Base-by-base conservation (phyloP, 2,329 filamentous ascomycete species). In the Cladosporium sp. region DNA sequence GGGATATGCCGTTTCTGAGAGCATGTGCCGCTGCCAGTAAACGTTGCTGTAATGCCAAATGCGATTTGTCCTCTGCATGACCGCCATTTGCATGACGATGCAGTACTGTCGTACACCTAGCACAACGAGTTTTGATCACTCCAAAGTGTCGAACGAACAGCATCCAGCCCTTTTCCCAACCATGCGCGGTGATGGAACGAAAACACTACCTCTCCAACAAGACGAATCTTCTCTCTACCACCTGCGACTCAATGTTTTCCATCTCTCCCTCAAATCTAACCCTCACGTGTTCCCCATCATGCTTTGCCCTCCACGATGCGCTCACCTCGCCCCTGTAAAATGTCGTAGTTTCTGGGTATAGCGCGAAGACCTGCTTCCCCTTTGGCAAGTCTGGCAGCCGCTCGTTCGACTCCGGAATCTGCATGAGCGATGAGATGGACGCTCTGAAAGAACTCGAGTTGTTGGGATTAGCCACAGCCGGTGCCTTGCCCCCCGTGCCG, bases 281-380 rank as follows among this genome's bases (percentile, higher is more conserved):
- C 40, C 63, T 57, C 49, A 61, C 55, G 52, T 66, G 54, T 53
- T 57, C 59, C 63, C 65, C 28, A 28, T 65, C 66, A 10, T 33
- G 16, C 54, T 70, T 70, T 7, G 63, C 64, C 22, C 60, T 66
- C 72, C 74, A 76, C 6, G 62, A 60, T 8, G 68, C 67, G 9
- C 70, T 72, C 4, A 77, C 74, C 57, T 77, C 74, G 1, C 75
- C 75, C 57, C 75, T 75, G 60, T 78, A 78, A 57, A 78, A 78
- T 1, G 75, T 78, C n/a, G 75, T 77, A 7, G 75, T 78, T 16
- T 73, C 71, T 1, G 75, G 75, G 56, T 78, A 78, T 50, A 77
- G 67, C 31, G 75, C 75, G 5, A 78, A 63, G 1, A 78, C 75
- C n/a, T 71, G 64, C 54, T 66, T 70, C 6, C 70, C 67, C 42